These are phyloP conservation scores for Didymella pomorum DNA, from an alignment of 2,329 filamentous ascomycete species.

Conservation along the genomic window DNA sequence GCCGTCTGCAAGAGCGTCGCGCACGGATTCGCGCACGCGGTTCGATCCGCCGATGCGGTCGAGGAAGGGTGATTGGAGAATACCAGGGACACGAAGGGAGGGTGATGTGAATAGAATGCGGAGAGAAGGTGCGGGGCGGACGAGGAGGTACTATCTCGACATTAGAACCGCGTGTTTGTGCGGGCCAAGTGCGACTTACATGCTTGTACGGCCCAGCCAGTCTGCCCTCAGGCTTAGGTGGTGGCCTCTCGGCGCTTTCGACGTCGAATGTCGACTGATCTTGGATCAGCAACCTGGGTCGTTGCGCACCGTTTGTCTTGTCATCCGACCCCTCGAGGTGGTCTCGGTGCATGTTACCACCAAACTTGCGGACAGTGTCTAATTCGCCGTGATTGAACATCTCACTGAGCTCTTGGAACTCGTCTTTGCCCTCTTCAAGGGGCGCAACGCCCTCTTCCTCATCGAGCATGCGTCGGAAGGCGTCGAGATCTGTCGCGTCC, in stretches of 20 bases:
- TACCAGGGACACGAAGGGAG: conserved; percentile 59
- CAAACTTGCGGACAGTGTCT: conserved; percentile 67
- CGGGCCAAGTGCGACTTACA: conserved; percentile 51
- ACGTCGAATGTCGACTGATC: conserved; percentile 52
- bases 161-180: conserved; percentile 7
- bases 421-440: conserved; percentile 59
- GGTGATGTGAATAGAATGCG: conserved; percentile 61
- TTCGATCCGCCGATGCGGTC: conserved; percentile 59
- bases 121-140: conserved; percentile 58
- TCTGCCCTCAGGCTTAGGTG: conserved; percentile 35
- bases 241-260: conserved; percentile 26
- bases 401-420: conserved; percentile 71
- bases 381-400: conserved; percentile 75
- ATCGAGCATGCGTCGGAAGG: conserved; percentile 61
- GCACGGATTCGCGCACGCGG: conserved; percentile 62
- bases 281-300: conserved; percentile 59
- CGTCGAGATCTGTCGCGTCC: conserved; percentile 70
- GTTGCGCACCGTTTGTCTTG: conserved; percentile 39
- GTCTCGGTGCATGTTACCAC: conserved; percentile 69
- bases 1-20: conserved; percentile 70
- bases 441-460: conserved; percentile 43
- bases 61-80: conserved; percentile 59
- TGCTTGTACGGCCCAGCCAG: conserved; percentile 64
- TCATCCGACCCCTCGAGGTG: conserved; percentile 59
- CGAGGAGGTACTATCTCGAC: conserved; percentile 54